Percentiles rank a stretch among this genome's conserved stretches.
phyloP scores from a whole-genome alignment of 345 rosid species.

The Rhodomyrtus tomentosa region DNA sequence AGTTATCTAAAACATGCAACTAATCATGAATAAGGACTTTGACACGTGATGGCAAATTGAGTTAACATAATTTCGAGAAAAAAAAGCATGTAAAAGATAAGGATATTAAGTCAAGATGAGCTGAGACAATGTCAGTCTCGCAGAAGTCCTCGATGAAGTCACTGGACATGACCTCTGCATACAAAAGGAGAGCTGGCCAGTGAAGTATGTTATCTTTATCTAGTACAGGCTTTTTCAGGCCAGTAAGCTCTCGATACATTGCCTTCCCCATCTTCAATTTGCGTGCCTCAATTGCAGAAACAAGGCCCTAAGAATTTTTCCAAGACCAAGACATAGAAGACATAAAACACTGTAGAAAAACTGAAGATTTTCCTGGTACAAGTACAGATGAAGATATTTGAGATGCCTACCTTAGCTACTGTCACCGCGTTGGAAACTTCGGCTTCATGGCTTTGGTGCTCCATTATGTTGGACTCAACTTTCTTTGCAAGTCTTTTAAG shows the following conservation, averaged over 20 bases:
- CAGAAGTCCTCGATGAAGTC: constrained; percentile 87
- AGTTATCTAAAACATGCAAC: not conserved
- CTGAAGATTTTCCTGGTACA: not conserved
- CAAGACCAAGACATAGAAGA: not conserved
- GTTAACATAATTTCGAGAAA: not conserved
- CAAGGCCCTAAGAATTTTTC: constrained; percentile 31
- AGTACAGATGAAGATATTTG: not conserved
- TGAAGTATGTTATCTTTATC: constrained; percentile 68
- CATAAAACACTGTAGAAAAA: not conserved
- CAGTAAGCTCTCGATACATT: constrained; percentile 61
- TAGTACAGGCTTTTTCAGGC: constrained; percentile 59
- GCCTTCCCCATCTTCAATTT: constrained; percentile 74
- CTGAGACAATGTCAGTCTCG: constrained; percentile 70
- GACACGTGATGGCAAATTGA: not conserved
- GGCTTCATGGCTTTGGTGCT: constrained; percentile 42
- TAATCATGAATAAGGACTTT: not conserved
- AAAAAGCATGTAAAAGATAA: not conserved
- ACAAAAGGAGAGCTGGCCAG: constrained; percentile 86
- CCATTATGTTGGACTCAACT: constrained; percentile 45
- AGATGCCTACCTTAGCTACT: constrained; percentile 55
- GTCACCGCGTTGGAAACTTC: constrained; percentile 44
- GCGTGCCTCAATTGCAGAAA: constrained; percentile 57
- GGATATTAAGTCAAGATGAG: constrained; percentile 92
- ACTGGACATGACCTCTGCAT: constrained; percentile 85
- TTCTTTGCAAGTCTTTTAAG: constrained; percentile 47